A percentile compares a stretch with the other conserved stretches of the same genome.
These are phyloP conservation scores for Microdochium bolleyi DNA, from an alignment of 2,329 filamentous ascomycete species.

Conservation along the genomic window DNA sequence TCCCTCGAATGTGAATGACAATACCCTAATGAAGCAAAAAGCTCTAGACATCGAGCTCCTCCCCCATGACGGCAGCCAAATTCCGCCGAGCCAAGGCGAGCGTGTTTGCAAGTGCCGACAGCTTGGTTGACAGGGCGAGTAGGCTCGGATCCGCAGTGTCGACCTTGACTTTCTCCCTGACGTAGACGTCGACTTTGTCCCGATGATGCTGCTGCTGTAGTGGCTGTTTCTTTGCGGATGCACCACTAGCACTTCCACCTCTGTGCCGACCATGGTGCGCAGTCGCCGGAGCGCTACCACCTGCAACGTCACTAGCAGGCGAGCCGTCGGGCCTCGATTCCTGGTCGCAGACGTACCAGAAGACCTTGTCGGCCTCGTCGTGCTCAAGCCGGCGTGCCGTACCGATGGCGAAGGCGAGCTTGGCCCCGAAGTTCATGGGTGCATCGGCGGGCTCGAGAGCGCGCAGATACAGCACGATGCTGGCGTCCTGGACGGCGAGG, in stretches of 20 bases:
- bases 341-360: conserved; percentile 44
- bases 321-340: conserved; percentile 8
- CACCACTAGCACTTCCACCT: conserved; percentile 1
- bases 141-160: conserved; percentile 85
- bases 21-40: too few species aligned
- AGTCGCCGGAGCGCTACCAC: neutral
- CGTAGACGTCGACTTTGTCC: conserved; percentile 56
- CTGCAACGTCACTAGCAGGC: neutral
- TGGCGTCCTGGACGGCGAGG: conserved; percentile 61
- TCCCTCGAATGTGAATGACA: too few species aligned
- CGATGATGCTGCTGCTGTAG: too few species aligned
- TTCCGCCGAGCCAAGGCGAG: conserved; percentile 63
- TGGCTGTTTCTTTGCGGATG: neutral
- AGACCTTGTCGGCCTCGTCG: conserved; percentile 73
- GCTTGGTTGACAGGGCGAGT: conserved; percentile 75
- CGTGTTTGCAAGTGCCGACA: conserved; percentile 68
- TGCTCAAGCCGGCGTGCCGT: conserved; percentile 58
- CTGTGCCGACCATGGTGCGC: neutral
- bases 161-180: conserved; percentile 82
- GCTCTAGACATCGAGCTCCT: conserved; percentile 24
- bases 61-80: conserved; percentile 70
- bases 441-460: conserved; percentile 60
- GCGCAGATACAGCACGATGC: conserved; percentile 61
- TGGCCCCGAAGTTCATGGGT: conserved; percentile 54
- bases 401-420: conserved; percentile 62